Percentiles rank a stretch among this genome's conserved stretches.
phyloP scores from a whole-genome alignment of 140 eudicot genomes.

The Flaveria floridana region DNA sequence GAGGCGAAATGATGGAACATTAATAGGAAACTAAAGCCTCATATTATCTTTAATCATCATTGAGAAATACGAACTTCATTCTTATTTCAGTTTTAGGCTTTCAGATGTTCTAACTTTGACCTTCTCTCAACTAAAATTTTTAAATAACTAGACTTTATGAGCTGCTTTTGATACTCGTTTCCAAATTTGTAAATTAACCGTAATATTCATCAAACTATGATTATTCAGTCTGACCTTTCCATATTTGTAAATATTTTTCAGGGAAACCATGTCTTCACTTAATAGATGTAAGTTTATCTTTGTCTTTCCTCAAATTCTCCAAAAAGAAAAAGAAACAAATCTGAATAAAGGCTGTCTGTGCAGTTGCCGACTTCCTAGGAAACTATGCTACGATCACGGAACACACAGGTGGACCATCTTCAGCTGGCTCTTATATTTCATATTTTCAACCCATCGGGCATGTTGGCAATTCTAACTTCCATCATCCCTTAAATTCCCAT shows the following conservation, averaged over 20 bases:
- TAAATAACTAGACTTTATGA: neutral
- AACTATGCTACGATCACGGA: conserved; percentile 42
- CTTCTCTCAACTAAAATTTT: neutral
- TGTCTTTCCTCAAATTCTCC: conserved; percentile 5
- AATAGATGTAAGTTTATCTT: conserved; percentile 44
- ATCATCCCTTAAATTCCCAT: conserved; percentile 41
- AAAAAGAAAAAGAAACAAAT: neutral
- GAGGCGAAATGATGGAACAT: neutral
- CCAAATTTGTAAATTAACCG: neutral
- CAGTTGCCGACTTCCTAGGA: conserved; percentile 46
- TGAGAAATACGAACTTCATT: neutral
- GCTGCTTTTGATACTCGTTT: conserved; percentile 10
- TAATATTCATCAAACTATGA: conserved; percentile 8
- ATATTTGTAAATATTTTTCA: conserved; percentile 37
- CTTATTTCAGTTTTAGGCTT: conserved; percentile 10
- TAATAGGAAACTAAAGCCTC: conserved; percentile 8
- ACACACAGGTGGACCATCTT: conserved; percentile 35
- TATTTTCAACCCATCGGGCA: conserved; percentile 42
- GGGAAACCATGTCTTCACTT: conserved; percentile 47
- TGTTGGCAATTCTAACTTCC: conserved; percentile 39
- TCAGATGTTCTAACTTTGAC: neutral
- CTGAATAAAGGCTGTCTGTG: conserved; percentile 25
- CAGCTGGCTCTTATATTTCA: conserved; percentile 42
- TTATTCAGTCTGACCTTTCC: conserved; percentile 28
- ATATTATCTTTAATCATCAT: neutral